A percentile compares a stretch with the other conserved stretches of the same genome.
Conservation (phyloP, 116 monocot species). For the Thalassia testudinum region DNA sequence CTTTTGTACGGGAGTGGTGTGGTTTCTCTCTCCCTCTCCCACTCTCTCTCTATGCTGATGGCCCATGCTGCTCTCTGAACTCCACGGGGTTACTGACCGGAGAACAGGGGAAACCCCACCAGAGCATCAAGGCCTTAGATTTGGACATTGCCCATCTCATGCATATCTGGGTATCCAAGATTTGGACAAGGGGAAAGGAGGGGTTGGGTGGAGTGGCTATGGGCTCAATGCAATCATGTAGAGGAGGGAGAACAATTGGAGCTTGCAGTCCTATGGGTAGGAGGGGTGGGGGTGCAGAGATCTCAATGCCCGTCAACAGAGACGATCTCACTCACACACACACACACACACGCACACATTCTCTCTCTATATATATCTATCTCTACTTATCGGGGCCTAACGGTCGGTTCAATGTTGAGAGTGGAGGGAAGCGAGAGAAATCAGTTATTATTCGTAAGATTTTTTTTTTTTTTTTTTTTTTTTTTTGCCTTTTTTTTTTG, state of each 20-base stretch:
- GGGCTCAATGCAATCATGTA: conserved; percentile 1
- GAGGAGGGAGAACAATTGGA: conserved; percentile 8
- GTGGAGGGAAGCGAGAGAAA: background rate
- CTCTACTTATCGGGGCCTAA: conserved; percentile 2
- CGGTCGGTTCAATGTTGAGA: conserved; percentile 5
- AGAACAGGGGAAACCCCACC: background rate
- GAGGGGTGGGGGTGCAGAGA: background rate
- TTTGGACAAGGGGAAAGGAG: background rate
- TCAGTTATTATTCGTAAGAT: too few relatives aligned
- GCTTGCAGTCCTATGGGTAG: conserved; percentile 1
- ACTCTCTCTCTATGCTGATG: background rate
- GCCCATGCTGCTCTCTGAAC: background rate
- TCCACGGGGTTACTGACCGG: background rate
- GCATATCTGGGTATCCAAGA: conserved; percentile 3
- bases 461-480: too few relatives aligned
- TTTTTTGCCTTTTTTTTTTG: too few relatives aligned
- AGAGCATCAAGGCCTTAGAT: too few relatives aligned
- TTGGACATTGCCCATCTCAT: too few relatives aligned
- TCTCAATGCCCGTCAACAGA: background rate
- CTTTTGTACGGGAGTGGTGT: background rate
- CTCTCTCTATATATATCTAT: background rate
- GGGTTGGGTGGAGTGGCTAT: background rate
- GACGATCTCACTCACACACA: too few relatives aligned
- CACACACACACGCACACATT: too few relatives aligned
- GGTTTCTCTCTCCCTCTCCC: background rate